These are phyloP conservation scores for Fistulinella prunicolor DNA, from an alignment of 768 basidiomycete genomes.

Conservation along the genomic window DNA sequence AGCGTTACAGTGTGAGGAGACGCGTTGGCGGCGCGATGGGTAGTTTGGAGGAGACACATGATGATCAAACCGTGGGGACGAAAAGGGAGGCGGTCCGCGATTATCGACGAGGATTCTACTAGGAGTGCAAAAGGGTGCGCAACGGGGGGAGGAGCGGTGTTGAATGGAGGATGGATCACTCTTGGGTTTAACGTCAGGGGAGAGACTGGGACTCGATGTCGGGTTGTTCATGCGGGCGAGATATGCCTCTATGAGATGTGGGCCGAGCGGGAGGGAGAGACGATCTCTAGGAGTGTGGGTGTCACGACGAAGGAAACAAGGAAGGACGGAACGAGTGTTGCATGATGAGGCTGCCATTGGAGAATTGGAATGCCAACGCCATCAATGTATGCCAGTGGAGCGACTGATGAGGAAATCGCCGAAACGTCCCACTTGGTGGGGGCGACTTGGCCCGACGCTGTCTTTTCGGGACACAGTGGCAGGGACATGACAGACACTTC, in stretches of 20 bases:
- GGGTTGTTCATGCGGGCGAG: not conserved
- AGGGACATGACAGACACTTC: constrained; percentile 2
- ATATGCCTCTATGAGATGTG: too few species aligned
- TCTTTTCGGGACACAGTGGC: constrained; percentile 22
- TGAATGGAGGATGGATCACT: not conserved
- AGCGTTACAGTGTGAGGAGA: not conserved
- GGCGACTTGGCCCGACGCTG: constrained; percentile 18
- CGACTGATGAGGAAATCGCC: constrained; percentile 8
- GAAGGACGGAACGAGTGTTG: not conserved
- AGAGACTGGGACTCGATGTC: not conserved
- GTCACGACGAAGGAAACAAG: constrained; percentile 4
- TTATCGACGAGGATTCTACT: constrained; percentile 1
- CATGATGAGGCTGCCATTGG: constrained; percentile 8
- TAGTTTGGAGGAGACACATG: not conserved
- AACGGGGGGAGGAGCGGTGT: not conserved
- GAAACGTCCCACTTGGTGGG: not conserved
- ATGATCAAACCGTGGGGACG: not conserved
- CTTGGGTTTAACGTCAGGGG: not conserved
- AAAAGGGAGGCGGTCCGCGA: not conserved
- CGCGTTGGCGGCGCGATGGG: not conserved
- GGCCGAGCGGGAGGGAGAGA: not conserved
- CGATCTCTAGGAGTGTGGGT: not conserved
- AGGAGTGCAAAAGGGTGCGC: not conserved
- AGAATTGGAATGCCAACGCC: constrained; percentile 21
- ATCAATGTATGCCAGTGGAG: not conserved